Evolutionary conservation across 305 asterid genomes (phyloP), one percentile per base, ranked within the genome.

Genomic region (Fraxinus albicans): DNA sequence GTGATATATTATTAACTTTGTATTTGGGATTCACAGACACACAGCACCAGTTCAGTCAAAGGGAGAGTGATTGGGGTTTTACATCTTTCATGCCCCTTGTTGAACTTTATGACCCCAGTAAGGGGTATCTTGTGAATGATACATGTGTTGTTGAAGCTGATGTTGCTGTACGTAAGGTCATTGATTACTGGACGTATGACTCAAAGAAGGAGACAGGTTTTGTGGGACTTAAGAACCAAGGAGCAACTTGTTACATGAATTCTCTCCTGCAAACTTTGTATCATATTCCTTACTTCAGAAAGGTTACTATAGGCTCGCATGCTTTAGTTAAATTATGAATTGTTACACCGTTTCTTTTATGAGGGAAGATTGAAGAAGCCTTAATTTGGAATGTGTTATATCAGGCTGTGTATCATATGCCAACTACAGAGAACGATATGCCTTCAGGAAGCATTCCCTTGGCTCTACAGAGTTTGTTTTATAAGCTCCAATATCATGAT

Each of bases 351-450:
- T 74, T 58, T 83, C 72, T 12, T 69, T 55, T 80, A 77, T 82
- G 63, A 72, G 40, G 63, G 87, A 75, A 79, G 81, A 38, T 65
- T 84, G 88, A 77, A 84, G 81, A 69, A 79, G 29, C 81, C 84
- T 83, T 79, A 80, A 73, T 84, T 85, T 69, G 58, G 76, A 83
- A 77, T 79, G 29, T 83, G 40, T 85, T 78, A 47, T 77, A 69
- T 79, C 88, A 95, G 99, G 99, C 99, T 88, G 99, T 95, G 38
- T 95, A 95, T 92, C 99, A 95, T 84, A 95, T 95, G 99, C 99
- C 97, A 15, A 95, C 99, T 78, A 95, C 97, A 29, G 99, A 94
- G 90, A 95, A 93, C 78, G 98, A 95, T 88, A 91, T 88, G 87
- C 99, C 99, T 65, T 87, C 99, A 2, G 94, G 97, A 79, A 95